These are phyloP conservation scores for Phytophthora quininea DNA, from an alignment of 352 stramenopile species.

Conservation along the genomic window DNA sequence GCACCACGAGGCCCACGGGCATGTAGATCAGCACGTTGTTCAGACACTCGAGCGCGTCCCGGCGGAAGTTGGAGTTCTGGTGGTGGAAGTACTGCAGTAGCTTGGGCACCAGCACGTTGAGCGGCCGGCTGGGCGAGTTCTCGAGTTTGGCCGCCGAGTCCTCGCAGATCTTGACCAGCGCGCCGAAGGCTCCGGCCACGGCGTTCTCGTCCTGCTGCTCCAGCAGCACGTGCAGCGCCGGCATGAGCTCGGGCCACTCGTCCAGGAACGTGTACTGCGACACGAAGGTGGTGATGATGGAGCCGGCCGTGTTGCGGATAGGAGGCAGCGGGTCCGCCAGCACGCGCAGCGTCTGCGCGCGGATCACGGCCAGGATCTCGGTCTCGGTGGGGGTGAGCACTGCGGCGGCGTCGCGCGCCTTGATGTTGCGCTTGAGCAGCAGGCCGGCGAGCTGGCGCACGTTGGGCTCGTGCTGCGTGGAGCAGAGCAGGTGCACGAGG, in stretches of 20 bases:
- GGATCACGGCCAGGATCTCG: conserved; percentile 84
- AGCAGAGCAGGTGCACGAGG: conserved; percentile 84
- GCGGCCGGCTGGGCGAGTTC: conserved; percentile 84
- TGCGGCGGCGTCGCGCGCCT: conserved; percentile 65
- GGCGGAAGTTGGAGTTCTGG: conserved; percentile 74
- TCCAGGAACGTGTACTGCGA: conserved; percentile 89
- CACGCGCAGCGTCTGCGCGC: conserved; percentile 73
- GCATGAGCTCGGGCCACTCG: conserved; percentile 90
- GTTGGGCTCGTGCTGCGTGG: conserved; percentile 55
- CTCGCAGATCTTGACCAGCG: conserved; percentile 90
- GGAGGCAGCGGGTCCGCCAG: conserved; percentile 60
- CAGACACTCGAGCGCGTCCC: conserved; percentile 87
- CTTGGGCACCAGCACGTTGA: conserved; percentile 89
- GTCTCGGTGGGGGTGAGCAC: conserved; percentile 58
- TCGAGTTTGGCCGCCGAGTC: conserved; percentile 90
- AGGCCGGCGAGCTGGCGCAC: conserved; percentile 82
- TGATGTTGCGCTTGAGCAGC: conserved; percentile 89
- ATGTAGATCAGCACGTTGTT: conserved; percentile 92
- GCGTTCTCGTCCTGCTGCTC: conserved; percentile 69
- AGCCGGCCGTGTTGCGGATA: conserved; percentile 83
- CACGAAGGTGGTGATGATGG: conserved; percentile 87
- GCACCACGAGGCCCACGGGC: conserved; percentile 85
- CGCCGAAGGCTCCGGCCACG: conserved; percentile 84
- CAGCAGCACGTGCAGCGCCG: conserved; percentile 62
- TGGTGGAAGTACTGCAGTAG: conserved; percentile 91